A percentile compares a stretch with the other conserved stretches of the same genome.
These are phyloP conservation scores for Kluyveromyces sp. DNA, from an alignment of 1,139 yeast species.

Conservation along the genomic window DNA sequence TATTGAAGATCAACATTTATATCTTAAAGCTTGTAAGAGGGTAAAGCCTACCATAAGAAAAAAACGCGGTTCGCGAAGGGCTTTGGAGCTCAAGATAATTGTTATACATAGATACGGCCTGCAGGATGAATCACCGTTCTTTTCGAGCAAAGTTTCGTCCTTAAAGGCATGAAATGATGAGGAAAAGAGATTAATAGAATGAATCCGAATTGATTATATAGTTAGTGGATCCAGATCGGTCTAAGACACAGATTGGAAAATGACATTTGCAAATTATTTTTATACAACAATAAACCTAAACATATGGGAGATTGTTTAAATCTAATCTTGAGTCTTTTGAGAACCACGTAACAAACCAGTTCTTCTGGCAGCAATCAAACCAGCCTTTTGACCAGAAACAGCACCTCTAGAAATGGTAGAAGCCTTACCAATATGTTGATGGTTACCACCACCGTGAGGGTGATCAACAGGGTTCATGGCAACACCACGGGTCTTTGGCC, in stretches of 20 bases:
- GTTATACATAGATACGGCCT: too few species aligned
- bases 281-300: constrained; percentile 8
- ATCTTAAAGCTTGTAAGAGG: too few species aligned
- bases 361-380: constrained; percentile 99
- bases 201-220: constrained; percentile 13
- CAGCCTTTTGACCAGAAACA: constrained; percentile 99
- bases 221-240: constrained; percentile 7
- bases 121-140: too few species aligned
- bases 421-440: constrained; percentile 99
- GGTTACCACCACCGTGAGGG: constrained; percentile 99
- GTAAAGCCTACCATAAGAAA: too few species aligned
- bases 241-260: constrained; percentile 13
- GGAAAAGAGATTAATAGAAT: constrained; percentile 1
- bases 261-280: constrained; percentile 13
- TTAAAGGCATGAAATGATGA: neutral
- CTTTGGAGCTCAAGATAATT: too few species aligned
- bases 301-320: constrained; percentile 14
- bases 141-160: too few species aligned
- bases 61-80: too few species aligned
- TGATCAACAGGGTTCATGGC: constrained; percentile 99
- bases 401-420: constrained; percentile 99
- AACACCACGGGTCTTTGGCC: constrained; percentile 99
- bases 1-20: too few species aligned
- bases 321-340: constrained; percentile 86
- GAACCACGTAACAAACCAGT: constrained; percentile 99